Evolutionary conservation across 176 grass and related monocot species (phyloP).

Genomic region (Triticum dicoccoides): DNA sequence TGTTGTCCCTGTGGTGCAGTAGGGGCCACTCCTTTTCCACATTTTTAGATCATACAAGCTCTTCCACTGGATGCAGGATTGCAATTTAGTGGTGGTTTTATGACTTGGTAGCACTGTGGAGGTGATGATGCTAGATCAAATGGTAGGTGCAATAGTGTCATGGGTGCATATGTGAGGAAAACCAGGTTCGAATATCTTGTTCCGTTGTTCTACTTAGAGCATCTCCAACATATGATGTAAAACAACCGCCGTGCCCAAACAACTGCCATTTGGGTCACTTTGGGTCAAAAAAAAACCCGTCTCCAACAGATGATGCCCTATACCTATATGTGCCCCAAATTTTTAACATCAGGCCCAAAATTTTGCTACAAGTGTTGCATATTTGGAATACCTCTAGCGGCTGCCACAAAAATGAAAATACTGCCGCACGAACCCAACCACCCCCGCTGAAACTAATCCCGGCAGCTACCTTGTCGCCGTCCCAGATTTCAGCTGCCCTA

Average conservation of each 20-base stretch:
- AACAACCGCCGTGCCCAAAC: not conserved
- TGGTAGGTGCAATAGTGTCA: not conserved
- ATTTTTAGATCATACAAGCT: not conserved
- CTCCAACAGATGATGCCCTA: not conserved
- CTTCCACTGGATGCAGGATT: not conserved
- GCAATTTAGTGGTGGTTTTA: not conserved
- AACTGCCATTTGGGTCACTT: not conserved
- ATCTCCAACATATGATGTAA: not conserved
- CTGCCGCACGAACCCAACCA: not conserved
- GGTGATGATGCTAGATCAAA: not conserved
- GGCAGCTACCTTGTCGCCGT: not conserved
- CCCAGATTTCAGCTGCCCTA: not conserved
- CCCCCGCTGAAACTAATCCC: too few species aligned
- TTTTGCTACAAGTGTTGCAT: not conserved
- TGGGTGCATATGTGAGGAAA: not conserved
- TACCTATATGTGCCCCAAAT: not conserved
- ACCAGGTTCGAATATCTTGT: not conserved
- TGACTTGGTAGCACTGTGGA: not conserved
- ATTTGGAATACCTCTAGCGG: too few species aligned
- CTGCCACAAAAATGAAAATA: not conserved
- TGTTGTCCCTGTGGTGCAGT: not conserved
- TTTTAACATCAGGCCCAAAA: not conserved
- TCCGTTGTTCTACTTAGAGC: not conserved
- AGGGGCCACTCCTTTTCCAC: not conserved
- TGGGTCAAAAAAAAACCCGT: not conserved